Percentiles rank a stretch among this genome's conserved stretches.
These are phyloP conservation scores for Bonnemaisonia californica DNA, from an alignment of 31 red algal genomes.

Conservation along the genomic window DNA sequence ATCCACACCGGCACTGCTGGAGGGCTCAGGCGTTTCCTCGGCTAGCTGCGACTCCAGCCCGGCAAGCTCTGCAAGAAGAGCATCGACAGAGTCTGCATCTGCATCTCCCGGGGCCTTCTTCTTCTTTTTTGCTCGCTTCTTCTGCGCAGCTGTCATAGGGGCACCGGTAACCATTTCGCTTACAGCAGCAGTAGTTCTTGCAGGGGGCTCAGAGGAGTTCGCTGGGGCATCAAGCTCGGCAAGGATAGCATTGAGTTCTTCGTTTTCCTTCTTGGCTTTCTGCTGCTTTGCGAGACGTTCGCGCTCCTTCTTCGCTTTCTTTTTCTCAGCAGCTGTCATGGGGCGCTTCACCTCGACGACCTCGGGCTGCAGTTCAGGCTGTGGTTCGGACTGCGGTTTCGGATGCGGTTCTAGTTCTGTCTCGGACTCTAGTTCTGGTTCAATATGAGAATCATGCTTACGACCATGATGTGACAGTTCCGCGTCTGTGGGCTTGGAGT, in stretches of 20 bases:
- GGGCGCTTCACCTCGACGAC: constrained; percentile 36
- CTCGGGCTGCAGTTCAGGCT: not conserved
- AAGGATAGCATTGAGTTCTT: constrained; percentile 34
- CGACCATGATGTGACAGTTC: too few species aligned
- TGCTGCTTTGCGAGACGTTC: constrained; percentile 30
- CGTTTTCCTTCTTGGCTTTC: constrained; percentile 40
- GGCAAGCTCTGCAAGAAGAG: constrained; percentile 27
- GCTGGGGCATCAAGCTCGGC: constrained; percentile 20
- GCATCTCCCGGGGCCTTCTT: constrained; percentile 23
- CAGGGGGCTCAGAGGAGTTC: too few species aligned
- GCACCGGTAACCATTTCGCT: not conserved
- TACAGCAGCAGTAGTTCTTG: too few species aligned
- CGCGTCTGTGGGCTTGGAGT: too few species aligned
- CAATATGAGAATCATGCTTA: too few species aligned
- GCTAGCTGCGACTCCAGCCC: not conserved
- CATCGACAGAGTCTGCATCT: constrained; percentile 25
- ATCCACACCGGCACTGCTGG: constrained; percentile 35
- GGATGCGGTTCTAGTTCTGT: not conserved
- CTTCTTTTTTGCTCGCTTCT: constrained; percentile 69
- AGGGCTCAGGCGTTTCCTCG: not conserved
- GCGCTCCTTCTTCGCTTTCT: constrained; percentile 56
- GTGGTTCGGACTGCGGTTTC: not conserved
- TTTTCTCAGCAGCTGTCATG: constrained; percentile 74
- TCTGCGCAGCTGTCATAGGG: constrained; percentile 60
- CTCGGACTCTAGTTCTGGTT: too few species aligned